Percentiles rank a stretch among this genome's conserved stretches.
These are phyloP conservation scores for Blepharisma japonicum DNA, from an alignment of 73 alveolate genomes.

Conservation along the genomic window DNA sequence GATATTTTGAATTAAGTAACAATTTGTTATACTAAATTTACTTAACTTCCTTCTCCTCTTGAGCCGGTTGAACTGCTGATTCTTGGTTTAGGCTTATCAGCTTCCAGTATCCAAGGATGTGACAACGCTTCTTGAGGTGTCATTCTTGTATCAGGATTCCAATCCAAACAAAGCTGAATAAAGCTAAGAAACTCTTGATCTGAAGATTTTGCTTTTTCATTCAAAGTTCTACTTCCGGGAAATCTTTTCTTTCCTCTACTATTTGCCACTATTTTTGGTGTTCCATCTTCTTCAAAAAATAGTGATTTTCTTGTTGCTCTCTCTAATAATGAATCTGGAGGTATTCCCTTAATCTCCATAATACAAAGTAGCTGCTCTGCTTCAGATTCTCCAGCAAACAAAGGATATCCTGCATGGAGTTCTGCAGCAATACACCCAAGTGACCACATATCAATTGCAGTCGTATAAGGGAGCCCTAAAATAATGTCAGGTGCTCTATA, in stretches of 20 bases:
- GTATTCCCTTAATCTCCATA: conserved; percentile 78
- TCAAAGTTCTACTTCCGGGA: conserved; percentile 5
- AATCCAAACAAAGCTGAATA: conserved; percentile 69
- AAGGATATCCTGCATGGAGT: conserved; percentile 78
- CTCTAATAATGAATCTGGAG: conserved; percentile 57
- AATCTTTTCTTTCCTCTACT: conserved; percentile 25
- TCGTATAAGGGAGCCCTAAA: conserved; percentile 87
- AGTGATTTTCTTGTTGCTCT: conserved; percentile 52
- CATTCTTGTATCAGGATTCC: conserved; percentile 84
- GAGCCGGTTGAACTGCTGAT: too few species aligned
- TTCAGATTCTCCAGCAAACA: conserved; percentile 90
- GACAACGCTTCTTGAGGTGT: conserved; percentile 82
- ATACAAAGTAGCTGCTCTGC: conserved; percentile 70
- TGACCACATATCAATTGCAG: conserved; percentile 96
- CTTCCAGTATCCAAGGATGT: conserved; percentile 77
- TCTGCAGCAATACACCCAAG: conserved; percentile 92
- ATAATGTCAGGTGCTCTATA: conserved; percentile 96
- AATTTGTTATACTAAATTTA: too few species aligned
- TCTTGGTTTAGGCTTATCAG: neutral
- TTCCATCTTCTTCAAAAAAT: conserved; percentile 43
- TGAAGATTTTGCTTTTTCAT: neutral
- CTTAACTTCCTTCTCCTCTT: too few species aligned
- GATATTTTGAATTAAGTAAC: too few species aligned
- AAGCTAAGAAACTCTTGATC: conserved; percentile 52
- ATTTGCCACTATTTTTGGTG: neutral